A percentile compares a stretch with the other conserved stretches of the same genome.
Evolutionary conservation across 2,329 filamentous ascomycete species (phyloP).

Genomic region (Alternaria ethzedia): DNA sequence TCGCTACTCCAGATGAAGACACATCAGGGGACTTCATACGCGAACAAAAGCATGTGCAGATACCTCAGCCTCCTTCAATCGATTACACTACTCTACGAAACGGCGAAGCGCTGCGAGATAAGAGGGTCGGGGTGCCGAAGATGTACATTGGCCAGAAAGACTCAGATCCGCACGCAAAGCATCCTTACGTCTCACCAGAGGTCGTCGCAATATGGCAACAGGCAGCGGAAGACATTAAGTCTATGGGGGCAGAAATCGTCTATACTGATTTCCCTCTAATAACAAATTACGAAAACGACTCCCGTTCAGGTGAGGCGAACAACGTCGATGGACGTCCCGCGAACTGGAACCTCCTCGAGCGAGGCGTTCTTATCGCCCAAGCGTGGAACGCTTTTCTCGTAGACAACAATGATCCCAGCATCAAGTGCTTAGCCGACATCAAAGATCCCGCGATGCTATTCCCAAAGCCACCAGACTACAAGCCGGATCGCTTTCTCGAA

Average conservation of each 20-base stretch:
- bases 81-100: conserved; percentile 45
- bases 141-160: conserved; percentile 58
- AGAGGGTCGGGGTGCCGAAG: conserved; percentile 57
- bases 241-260: conserved; percentile 52
- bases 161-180: conserved; percentile 40
- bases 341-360: conserved; percentile 57
- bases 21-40: conserved; percentile 62
- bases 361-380: conserved; percentile 58
- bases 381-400: conserved; percentile 61
- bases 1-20: conserved; percentile 53
- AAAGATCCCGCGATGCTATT: conserved; percentile 48
- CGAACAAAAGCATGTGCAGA: conserved; percentile 54
- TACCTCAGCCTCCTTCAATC: conserved; percentile 49
- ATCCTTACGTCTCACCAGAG: conserved; percentile 44
- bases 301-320: conserved; percentile 43
- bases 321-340: conserved; percentile 53
- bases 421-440: conserved; percentile 49
- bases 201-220: conserved; percentile 48
- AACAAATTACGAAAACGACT: conserved; percentile 55
- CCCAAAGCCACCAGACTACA: conserved; percentile 45
- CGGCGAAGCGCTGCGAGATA: conserved; percentile 48
- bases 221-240: conserved; percentile 48
- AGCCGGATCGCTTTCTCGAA: conserved; percentile 50
- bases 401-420: conserved; percentile 50
- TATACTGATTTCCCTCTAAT: conserved; percentile 56